phyloP scores from a whole-genome alignment of 371 early-diverging fungal genomes.

The Apophysomyces sp. region DNA sequence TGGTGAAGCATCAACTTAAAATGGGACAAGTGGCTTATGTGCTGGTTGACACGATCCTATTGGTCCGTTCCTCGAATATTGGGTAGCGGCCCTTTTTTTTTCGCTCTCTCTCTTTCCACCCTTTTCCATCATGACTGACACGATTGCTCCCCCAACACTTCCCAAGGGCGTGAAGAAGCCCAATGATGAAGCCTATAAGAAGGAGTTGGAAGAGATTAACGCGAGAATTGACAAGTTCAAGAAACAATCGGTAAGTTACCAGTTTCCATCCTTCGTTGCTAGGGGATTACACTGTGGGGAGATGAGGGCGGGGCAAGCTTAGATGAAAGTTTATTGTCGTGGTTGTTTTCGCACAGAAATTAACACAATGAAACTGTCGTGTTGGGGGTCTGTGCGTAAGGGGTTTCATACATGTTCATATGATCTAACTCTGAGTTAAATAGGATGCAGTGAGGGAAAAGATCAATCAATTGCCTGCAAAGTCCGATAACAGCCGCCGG shows the following conservation, averaged over 20 bases:
- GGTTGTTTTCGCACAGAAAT: neutral
- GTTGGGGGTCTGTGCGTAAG: neutral
- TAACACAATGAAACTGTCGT: too few relatives aligned
- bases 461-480: slow-evolving; percentile 34
- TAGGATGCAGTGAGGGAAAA: slow-evolving; percentile 58
- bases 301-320: neutral
- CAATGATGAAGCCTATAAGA: slow-evolving; percentile 47
- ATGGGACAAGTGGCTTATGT: slow-evolving; percentile 1
- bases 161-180: slow-evolving; percentile 50
- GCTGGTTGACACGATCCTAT: neutral
- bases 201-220: slow-evolving; percentile 51
- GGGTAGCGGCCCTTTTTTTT: neutral
- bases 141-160: slow-evolving; percentile 27
- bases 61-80: neutral
- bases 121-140: slow-evolving; percentile 18
- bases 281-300: neutral
- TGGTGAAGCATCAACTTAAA: neutral
- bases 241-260: slow-evolving; percentile 52
- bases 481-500: slow-evolving; percentile 48
- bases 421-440: neutral
- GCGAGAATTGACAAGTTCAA: slow-evolving; percentile 56
- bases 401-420: neutral
- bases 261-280: neutral
- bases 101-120: neutral
- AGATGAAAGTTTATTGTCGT: neutral